Evolutionary conservation across 1,284 basidiomycete genomes (phyloP).

Genomic region (Naganishia sp.): DNA sequence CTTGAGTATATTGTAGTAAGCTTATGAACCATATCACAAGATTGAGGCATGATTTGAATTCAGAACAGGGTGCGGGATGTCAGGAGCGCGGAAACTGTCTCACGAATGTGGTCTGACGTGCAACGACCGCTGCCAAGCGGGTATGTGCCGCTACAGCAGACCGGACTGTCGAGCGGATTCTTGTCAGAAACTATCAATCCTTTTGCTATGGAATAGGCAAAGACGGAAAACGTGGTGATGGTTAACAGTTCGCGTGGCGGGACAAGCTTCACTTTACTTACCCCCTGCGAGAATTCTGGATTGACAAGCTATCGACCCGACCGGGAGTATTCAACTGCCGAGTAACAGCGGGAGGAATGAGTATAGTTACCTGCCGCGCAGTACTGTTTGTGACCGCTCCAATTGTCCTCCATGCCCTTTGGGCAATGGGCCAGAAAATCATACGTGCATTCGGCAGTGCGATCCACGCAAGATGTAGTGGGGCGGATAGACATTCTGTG

Average conservation of each 20-base stretch:
- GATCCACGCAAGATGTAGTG: background rate
- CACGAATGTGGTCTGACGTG: background rate
- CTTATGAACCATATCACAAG: background rate
- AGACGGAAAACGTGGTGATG: background rate
- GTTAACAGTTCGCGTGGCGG: background rate
- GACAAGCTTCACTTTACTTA: background rate
- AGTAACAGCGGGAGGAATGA: background rate
- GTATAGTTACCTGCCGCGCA: background rate
- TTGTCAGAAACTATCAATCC: background rate
- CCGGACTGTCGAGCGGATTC: conserved; percentile 1
- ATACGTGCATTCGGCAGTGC: conserved; percentile 12
- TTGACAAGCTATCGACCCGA: conserved; percentile 3
- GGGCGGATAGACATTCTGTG: conserved; percentile 5
- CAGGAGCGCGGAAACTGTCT: background rate
- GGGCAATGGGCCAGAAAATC: conserved; percentile 22
- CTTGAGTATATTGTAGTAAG: background rate
- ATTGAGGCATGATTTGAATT: background rate
- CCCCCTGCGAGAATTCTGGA: background rate
- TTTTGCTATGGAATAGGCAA: background rate
- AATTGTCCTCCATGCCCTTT: background rate
- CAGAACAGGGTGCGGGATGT: background rate
- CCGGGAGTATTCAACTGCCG: background rate
- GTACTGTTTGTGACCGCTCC: conserved; percentile 8
- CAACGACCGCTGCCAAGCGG: background rate
- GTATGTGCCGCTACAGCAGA: conserved; percentile 15